These are phyloP conservation scores for Pythium plurisporium DNA, from an alignment of 352 stramenopile species.

Conservation along the genomic window DNA sequence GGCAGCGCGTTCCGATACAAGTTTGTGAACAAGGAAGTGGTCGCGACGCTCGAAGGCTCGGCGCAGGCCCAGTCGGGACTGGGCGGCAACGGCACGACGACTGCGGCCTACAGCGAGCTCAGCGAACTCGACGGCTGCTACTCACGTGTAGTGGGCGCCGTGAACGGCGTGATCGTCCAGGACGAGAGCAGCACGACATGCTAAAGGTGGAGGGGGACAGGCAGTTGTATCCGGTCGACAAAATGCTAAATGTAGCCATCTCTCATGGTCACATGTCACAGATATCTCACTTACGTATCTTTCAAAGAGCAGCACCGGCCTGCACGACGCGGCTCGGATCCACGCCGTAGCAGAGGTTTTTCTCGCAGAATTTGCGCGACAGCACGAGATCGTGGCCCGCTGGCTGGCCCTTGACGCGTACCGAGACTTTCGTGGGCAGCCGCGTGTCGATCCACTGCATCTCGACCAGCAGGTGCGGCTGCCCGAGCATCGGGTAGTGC, in stretches of 20 bases:
- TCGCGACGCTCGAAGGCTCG: conserved; percentile 25
- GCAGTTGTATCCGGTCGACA: background rate
- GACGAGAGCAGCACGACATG: conserved; percentile 17
- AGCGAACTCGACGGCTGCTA: conserved; percentile 31
- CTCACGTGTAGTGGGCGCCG: conserved; percentile 19
- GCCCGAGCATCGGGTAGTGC: conserved; percentile 38
- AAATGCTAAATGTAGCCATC: too few species aligned
- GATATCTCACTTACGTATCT: too few species aligned
- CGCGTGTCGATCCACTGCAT: conserved; percentile 64
- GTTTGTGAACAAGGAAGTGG: conserved; percentile 25
- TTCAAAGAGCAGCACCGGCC: background rate
- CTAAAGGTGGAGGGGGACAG: too few species aligned
- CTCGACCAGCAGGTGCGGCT: conserved; percentile 45
- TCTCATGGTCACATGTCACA: background rate
- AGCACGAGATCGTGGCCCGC: conserved; percentile 15
- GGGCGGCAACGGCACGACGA: conserved; percentile 34
- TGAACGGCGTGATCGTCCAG: conserved; percentile 19
- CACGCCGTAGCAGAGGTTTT: conserved; percentile 24
- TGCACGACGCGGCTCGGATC: conserved; percentile 10
- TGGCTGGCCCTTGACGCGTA: conserved; percentile 28
- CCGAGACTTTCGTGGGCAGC: conserved; percentile 42
- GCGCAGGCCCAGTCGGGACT: conserved; percentile 32
- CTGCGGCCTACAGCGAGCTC: conserved; percentile 18
- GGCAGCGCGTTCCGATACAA: conserved; percentile 20
- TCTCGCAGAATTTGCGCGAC: conserved; percentile 26